Evolutionary conservation across 176 grass and related monocot genomes (phyloP).

Genomic region (Cymbopogon citratus): DNA sequence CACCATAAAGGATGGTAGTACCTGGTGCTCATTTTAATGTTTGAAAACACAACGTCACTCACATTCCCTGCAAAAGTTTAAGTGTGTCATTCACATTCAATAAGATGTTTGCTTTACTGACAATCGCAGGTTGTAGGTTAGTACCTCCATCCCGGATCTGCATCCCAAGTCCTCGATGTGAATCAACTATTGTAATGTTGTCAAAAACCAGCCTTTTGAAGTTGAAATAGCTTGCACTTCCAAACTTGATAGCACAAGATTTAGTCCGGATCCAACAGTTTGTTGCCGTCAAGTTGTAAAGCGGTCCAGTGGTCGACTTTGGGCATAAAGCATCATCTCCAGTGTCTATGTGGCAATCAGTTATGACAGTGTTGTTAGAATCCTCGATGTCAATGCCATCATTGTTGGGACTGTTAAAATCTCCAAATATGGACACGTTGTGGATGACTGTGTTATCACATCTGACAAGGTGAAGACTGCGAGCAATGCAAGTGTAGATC

Average conservation of each 20-base stretch:
- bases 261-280: constrained; percentile 91
- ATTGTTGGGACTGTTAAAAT: constrained; percentile 73
- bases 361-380: constrained; percentile 80
- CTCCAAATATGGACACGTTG: constrained; percentile 74
- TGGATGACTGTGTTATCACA: constrained; percentile 54
- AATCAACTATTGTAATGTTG: constrained; percentile 74
- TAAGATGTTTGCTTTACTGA: background rate
- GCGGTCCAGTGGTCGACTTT: constrained; percentile 59
- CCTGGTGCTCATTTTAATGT: constrained; percentile 83
- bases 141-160: constrained; percentile 95
- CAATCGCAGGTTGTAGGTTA: background rate
- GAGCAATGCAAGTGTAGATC: background rate
- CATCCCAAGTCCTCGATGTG: constrained; percentile 76
- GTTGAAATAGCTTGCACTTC: constrained; percentile 54
- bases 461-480: constrained; percentile 75
- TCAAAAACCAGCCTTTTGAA: constrained; percentile 55
- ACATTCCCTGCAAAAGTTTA: constrained; percentile 55
- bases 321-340: constrained; percentile 79
- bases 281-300: constrained; percentile 58
- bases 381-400: constrained; percentile 81
- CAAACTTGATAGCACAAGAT: constrained; percentile 84
- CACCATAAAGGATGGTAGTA: constrained; percentile 96
- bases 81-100: background rate
- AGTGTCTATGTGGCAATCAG: constrained; percentile 61
- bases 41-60: constrained; percentile 63